These are phyloP conservation scores for Lachnellula willkommii DNA, from an alignment of 2,329 filamentous ascomycete genomes.

Conservation along the genomic window DNA sequence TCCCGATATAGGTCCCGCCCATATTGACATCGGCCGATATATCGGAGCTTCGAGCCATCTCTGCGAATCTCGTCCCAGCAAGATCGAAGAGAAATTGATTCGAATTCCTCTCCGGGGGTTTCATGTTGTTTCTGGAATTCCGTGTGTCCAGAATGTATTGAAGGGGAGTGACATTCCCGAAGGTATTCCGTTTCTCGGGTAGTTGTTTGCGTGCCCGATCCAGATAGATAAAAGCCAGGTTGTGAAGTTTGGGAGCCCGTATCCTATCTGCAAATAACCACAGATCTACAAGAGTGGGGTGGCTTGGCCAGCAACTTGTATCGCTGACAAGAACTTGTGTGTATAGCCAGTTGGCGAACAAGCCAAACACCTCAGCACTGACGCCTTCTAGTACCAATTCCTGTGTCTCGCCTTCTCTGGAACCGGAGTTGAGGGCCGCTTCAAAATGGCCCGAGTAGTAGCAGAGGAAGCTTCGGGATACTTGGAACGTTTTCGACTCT, in stretches of 20 bases:
- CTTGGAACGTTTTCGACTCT: background rate
- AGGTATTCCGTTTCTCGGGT: too few species aligned
- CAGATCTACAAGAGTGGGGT: background rate
- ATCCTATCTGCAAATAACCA: background rate
- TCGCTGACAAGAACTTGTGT: background rate
- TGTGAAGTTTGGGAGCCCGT: background rate
- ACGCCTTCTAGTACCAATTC: background rate
- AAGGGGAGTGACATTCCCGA: too few species aligned
- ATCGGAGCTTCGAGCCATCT: too few species aligned
- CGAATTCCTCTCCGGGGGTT: too few species aligned
- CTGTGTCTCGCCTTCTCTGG: background rate
- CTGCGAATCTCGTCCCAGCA: too few species aligned
- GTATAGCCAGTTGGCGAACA: background rate
- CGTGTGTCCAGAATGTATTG: too few species aligned
- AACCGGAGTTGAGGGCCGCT: background rate
- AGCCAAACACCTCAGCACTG: background rate
- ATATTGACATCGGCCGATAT: too few species aligned
- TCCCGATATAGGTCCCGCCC: too few species aligned
- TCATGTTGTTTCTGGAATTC: too few species aligned
- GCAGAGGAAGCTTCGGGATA: background rate
- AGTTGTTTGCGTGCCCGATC: background rate
- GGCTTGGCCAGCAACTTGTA: background rate
- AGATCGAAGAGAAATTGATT: too few species aligned
- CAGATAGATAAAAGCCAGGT: background rate
- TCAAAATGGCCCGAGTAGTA: background rate